These are phyloP conservation scores for sunflower (Helianthus annuus) DNA, from an alignment of 129 eudicot species.

Conservation along the genomic window DNA sequence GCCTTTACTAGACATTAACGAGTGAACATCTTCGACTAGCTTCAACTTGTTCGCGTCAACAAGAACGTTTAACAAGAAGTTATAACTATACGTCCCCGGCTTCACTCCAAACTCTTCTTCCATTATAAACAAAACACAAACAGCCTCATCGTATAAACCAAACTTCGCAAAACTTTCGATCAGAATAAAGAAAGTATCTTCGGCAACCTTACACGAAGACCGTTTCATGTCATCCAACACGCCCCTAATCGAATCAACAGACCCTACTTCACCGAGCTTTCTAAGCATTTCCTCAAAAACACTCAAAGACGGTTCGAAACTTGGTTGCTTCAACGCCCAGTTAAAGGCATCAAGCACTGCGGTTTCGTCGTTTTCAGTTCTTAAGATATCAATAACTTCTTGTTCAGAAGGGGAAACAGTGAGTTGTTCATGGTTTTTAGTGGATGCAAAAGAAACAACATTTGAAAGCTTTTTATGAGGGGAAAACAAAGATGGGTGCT, in stretches of 20 bases:
- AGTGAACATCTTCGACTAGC: constrained; percentile 69
- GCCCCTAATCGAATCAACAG: constrained; percentile 54
- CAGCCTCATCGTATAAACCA: constrained; percentile 70
- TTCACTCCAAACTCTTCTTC: constrained; percentile 62
- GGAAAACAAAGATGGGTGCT: constrained; percentile 24
- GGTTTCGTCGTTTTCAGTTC: constrained; percentile 50
- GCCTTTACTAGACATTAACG: constrained; percentile 54
- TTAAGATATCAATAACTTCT: constrained; percentile 63
- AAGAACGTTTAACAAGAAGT: constrained; percentile 78
- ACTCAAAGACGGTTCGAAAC: constrained; percentile 54
- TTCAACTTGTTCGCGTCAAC: constrained; percentile 89
- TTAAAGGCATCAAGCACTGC: constrained; percentile 56
- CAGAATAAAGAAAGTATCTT: constrained; percentile 68
- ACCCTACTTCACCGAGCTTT: constrained; percentile 70
- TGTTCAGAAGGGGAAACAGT: constrained; percentile 40
- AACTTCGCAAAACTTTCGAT: constrained; percentile 62
- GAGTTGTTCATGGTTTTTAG: constrained; percentile 40
- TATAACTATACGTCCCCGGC: constrained; percentile 60
- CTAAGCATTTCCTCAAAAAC: constrained; percentile 65
- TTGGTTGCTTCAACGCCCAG: constrained; percentile 74
- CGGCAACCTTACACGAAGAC: constrained; percentile 47
- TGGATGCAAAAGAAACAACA: constrained; percentile 37
- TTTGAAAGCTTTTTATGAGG: constrained; percentile 30
- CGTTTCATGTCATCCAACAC: constrained; percentile 72
- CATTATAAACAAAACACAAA: constrained; percentile 77